phyloP scores from a whole-genome alignment of 129 eudicot genomes.

The sunflower (Helianthus annuus) region HanXRQr2.0-SUNRISE NC_035443.2:180727401-180727900 shows the following conservation, averaged over 20 bases:
- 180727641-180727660: slow-evolving; percentile 4
- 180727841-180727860: no score
- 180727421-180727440: no score
- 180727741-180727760: not conserved
- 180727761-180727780: not conserved
- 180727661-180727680: slow-evolving; percentile 13
- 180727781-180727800: no score
- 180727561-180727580: not conserved
- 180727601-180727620: not conserved
- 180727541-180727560: not conserved
- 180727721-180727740: not conserved
- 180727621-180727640: not conserved
- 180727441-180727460: not conserved
- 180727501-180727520: not conserved
- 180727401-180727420: not conserved
- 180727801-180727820: no score
- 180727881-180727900: no score
- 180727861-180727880: no score
- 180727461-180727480: not conserved
- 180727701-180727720: not conserved
- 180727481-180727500: not conserved
- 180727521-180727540: not conserved
- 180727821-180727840: no score
- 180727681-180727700: not conserved
- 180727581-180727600: not conserved